phyloP scores from a whole-genome alignment of 2,329 filamentous ascomycete species.

The Tolypocladium tropicale region DNA sequence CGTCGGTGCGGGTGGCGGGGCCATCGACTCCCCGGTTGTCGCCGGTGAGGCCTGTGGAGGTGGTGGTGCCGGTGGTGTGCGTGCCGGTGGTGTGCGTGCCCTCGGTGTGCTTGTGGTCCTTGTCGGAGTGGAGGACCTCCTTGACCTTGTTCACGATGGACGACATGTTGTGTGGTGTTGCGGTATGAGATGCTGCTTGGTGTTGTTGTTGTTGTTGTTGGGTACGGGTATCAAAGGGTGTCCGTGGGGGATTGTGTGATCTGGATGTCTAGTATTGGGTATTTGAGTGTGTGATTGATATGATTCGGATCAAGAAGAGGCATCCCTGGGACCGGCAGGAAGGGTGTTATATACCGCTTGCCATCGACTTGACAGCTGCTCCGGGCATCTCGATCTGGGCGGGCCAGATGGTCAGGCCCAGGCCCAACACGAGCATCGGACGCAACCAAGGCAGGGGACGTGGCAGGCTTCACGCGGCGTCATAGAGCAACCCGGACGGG shows the following conservation, averaged over 20 bases:
- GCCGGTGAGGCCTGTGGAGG: constrained; percentile 20
- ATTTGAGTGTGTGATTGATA: not conserved
- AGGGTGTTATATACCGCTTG: not conserved
- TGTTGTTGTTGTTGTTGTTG: constrained; percentile 2
- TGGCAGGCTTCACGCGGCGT: not conserved
- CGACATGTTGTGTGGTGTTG: constrained; percentile 36
- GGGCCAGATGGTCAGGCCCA: not conserved
- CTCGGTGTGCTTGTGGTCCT: constrained; percentile 14
- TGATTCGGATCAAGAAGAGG: not conserved
- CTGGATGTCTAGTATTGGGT: not conserved
- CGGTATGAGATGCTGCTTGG: not conserved
- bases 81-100: constrained; percentile 5
- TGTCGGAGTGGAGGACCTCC: constrained; percentile 39
- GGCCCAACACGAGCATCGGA: not conserved
- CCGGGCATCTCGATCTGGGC: not conserved
- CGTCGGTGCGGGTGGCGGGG: constrained; percentile 19
- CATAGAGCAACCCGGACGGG: not conserved
- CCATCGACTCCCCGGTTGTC: constrained; percentile 6
- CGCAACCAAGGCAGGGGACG: not conserved
- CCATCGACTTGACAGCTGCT: not conserved
- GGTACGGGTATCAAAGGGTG: not conserved
- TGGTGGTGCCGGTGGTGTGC: constrained; percentile 30
- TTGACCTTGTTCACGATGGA: constrained; percentile 49
- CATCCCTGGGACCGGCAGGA: not conserved
- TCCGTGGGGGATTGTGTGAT: not conserved